These are phyloP conservation scores for Neurospora pannonica DNA, from an alignment of 495 filamentous ascomycete genomes.

Conservation along the genomic window DNA sequence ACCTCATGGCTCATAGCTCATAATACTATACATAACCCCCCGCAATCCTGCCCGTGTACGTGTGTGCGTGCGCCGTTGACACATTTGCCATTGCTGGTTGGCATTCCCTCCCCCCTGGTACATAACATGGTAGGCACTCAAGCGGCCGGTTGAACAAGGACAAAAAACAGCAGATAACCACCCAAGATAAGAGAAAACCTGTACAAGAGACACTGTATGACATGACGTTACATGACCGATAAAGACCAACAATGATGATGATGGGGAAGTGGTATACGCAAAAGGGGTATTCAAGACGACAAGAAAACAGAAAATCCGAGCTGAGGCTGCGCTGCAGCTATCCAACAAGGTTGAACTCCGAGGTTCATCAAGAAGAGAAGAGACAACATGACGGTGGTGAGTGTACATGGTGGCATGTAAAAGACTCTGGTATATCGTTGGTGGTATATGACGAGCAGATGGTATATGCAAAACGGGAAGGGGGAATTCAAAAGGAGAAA, in stretches of 20 bases:
- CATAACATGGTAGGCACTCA: not conserved
- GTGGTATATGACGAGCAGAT: not conserved
- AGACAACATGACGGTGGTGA: not conserved
- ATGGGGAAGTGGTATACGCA: not conserved
- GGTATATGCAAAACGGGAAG: not conserved
- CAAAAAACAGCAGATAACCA: not conserved
- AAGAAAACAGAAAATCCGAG: not conserved
- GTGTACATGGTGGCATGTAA: not conserved
- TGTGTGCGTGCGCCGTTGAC: not conserved
- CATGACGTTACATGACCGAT: not conserved
- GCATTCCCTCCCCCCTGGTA: not conserved
- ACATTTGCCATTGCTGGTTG: not conserved
- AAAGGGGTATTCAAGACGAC: not conserved
- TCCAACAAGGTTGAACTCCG: not conserved
- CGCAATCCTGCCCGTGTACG: not conserved
- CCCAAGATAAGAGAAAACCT: not conserved
- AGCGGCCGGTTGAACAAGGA: not conserved
- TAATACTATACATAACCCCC: not conserved
- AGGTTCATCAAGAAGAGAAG: not conserved
- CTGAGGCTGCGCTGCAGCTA: slow-evolving; percentile 7
- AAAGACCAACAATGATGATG: not conserved
- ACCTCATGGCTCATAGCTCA: not conserved
- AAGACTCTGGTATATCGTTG: not conserved
- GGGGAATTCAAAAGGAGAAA: not conserved
- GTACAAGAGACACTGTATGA: not conserved